phyloP scores from a whole-genome alignment of 495 filamentous ascomycete genomes.

The Penicilliopsis zonata region DNA sequence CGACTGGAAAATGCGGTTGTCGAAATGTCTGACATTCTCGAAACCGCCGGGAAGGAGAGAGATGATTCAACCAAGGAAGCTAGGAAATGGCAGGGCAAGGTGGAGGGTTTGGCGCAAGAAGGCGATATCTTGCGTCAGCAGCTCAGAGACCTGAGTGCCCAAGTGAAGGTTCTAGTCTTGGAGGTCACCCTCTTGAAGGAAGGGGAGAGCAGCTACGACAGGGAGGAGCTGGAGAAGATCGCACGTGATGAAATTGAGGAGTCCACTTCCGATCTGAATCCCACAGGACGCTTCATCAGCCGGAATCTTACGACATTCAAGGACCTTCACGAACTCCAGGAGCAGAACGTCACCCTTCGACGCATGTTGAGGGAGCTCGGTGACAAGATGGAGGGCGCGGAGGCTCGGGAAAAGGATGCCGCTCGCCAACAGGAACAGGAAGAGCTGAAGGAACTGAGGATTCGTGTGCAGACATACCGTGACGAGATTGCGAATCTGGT shows the following conservation, averaged over 20 bases:
- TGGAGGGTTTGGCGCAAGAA: slow-evolving; percentile 59
- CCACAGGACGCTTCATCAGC: slow-evolving; percentile 80
- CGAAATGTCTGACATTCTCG: slow-evolving; percentile 63
- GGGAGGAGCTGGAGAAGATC: slow-evolving; percentile 60
- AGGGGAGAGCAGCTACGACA: slow-evolving; percentile 58
- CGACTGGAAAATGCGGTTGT: slow-evolving; percentile 53
- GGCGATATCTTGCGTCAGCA: slow-evolving; percentile 71
- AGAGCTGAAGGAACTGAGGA: slow-evolving; percentile 57
- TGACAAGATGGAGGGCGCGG: slow-evolving; percentile 82
- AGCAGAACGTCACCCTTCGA: slow-evolving; percentile 75
- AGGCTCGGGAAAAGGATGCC: slow-evolving; percentile 57
- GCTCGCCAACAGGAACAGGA: slow-evolving; percentile 60
- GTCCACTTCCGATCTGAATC: slow-evolving; percentile 44
- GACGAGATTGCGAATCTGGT: slow-evolving; percentile 70
- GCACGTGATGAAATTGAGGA: slow-evolving; percentile 54
- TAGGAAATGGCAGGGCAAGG: slow-evolving; percentile 61
- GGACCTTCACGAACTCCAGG: slow-evolving; percentile 71
- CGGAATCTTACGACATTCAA: slow-evolving; percentile 72
- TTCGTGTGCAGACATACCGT: slow-evolving; percentile 45
- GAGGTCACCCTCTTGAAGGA: slow-evolving; percentile 70
- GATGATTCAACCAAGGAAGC: slow-evolving; percentile 46
- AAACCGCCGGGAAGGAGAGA: slow-evolving; percentile 40
- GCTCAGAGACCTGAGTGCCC: slow-evolving; percentile 79
- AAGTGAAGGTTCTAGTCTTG: slow-evolving; percentile 78
- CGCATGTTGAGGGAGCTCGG: slow-evolving; percentile 71